Base-by-base conservation (phyloP, 371 early-diverging fungal species). In the Rhizopus sp. region DNA sequence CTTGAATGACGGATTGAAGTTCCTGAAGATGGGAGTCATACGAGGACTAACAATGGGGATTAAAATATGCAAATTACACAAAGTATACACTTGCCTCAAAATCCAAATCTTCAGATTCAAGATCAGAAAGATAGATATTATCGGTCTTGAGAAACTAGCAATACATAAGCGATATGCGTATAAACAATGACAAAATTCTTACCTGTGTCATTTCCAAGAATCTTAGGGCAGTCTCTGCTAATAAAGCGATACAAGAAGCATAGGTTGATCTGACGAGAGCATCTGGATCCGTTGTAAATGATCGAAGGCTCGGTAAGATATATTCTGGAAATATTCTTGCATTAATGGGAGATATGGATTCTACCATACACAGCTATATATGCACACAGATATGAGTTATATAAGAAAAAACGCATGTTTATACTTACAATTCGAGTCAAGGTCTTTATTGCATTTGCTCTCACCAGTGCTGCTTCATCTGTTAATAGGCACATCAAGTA, bases 261-360 rank as follows among this genome's bases (percentile, higher is more conserved):
- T 92, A 93, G 0, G 89, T 84, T 5, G 86, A 83, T 34, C 95
- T 77, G 1, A 94, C 94, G n/a, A 91, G 66, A 0, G 84, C 86
- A 54, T 92, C 90, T 0, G 80, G 66, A 62, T 95, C 95, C 0
- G 70, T 68, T 1, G 88, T 69, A 55, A 94, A 85, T 35, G 78
- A 74, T 32, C 83, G 79, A 30, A 96, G 64, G 15, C 81, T 80
- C 4, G 94, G 94, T 29, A 94, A 66, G 33, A 97, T 83, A 60
- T 94, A 95, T 60, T 95, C 95, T 13, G 90, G 90, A 55, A 95
- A 96, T 5, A 97, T 88, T 12, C 85, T 83, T 13, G 88, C 88
- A 63, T 96, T 94, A 50, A 88, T 88, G 1, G 91, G 85, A 8
- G 90, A 85, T 13, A 96, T 81, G 0, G 84, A 82, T 50, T 89